Evolutionary conservation across 768 basidiomycete species (phyloP), one percentile per base, ranked within the genome.

Genomic region (Auricularia heimuer): DNA sequence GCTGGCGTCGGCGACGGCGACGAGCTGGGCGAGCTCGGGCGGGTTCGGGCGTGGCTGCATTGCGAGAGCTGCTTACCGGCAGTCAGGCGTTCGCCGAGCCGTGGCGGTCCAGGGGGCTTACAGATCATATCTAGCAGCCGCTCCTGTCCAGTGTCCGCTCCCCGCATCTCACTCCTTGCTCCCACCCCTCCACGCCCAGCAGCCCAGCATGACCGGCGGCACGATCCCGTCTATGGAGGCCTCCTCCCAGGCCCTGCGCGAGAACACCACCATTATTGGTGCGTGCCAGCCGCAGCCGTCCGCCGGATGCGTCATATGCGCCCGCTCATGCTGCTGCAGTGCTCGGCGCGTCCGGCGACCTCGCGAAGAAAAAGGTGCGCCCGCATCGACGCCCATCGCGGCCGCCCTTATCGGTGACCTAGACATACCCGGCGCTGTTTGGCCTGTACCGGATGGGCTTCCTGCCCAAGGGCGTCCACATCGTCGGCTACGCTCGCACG

Each of bases 341-440:
- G 63, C 85, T 95, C 67, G 96, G 96, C 65, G 96, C 96, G 3
- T 95, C 93, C 64, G 96, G 96, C 47, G 96, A 99, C 81, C 82
- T 99, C 58, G 96, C 96, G 68, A 96, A 97, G 88, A 99, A 99
- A 81, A 99, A 99, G 85, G 94, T 86, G 61, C 61, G 73, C 64
- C 62, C 44, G 16, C 34, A 69, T 21, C 62, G 61, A 33, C 54
- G 45, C 34, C 67, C 44, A 68, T 44, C 58, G 68, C 8, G 64
- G 37, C 64, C 65, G 63, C 64, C 4, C n/a, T 63, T 3, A 39
- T 18, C 62, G 51, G 54, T 39, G 34, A 14, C 61, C 54, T 37
- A 97, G 95, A 98, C 96, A 3, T 90, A 94, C 76, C 96, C 96
- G 11, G 96, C 96, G 34, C 82, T 99, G 64, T 98, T 97, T 75